Base-by-base conservation (phyloP, 2,329 filamentous ascomycete genomes). In the Fusarium anguioides region DNA sequence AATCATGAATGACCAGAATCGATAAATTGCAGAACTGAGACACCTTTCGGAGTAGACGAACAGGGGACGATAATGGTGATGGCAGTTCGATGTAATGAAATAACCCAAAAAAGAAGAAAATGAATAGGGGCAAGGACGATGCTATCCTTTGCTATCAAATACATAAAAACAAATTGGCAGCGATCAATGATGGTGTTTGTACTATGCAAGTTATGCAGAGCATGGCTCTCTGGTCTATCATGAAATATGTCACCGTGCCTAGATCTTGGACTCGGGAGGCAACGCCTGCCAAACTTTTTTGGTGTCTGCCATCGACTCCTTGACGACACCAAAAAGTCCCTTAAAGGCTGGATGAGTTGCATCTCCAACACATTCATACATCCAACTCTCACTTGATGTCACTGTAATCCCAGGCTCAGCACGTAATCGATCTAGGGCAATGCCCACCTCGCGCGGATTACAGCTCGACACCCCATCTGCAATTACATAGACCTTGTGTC, bases 321-420 rank as follows among this genome's bases (percentile, higher is more conserved):
- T 97, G 56, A 98, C 91, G 56, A 97, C 74, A 53, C 83, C 84
- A 64, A 91, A 89, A 44, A 97, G 83, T 23, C 83, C 83, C 80
- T 86, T 91, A 76, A 97, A 97, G 79, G 89, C 88, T 2, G 83
- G 79, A 72, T 90, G 87, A 14, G 80, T 84, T 8, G 95, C 93
- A 80, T 97, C 94, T 18, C 92, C 93, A 81, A 97, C 86, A 72
- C 89, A 88, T 82, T 98, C 94, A 80, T 96, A 98, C 75, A 97
- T 80, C 80, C 92, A 90, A 78, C 92, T 91, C 86, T 98, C 95
- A 78, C 92, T 96, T 23, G 90, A 93, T 18, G 94, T 97, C 29
- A 98, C 89, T 5, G 87, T 81, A 33, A 89, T 92, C 2, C 94
- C 94, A 3, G 68, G 70, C 69, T 91, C 93, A 69, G 86, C 84